These are phyloP conservation scores for Colletotrichum lini DNA, from an alignment of 2,329 filamentous ascomycete genomes.

Conservation along the genomic window DNA sequence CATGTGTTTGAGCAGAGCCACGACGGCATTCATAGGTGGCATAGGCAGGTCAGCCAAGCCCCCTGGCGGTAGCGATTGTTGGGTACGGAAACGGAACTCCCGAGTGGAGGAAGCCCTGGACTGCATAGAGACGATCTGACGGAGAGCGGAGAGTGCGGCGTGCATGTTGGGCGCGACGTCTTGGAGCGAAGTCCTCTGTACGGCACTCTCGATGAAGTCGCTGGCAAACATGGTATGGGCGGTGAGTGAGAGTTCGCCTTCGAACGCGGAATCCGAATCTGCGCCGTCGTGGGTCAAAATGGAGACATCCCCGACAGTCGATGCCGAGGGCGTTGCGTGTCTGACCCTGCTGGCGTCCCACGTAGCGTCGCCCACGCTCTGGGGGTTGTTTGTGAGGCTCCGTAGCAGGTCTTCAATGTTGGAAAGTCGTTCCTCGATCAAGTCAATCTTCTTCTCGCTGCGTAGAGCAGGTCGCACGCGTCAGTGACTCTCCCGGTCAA, in stretches of 20 bases:
- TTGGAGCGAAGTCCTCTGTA: constrained; percentile 62
- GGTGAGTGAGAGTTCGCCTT: constrained; percentile 64
- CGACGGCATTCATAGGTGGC: constrained; percentile 67
- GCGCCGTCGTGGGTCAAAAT: constrained; percentile 52
- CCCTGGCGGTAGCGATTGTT: constrained; percentile 61
- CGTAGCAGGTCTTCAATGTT: constrained; percentile 62
- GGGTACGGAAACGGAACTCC: constrained; percentile 62
- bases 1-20: constrained; percentile 63
- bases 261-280: constrained; percentile 59
- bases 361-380: constrained; percentile 31
- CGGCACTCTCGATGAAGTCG: constrained; percentile 68
- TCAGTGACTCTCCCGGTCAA: background rate
- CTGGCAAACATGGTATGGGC: constrained; percentile 68
- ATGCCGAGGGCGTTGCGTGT: constrained; percentile 44
- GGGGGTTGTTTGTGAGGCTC: constrained; percentile 51
- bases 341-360: constrained; percentile 39
- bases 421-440: constrained; percentile 60
- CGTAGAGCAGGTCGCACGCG: background rate
- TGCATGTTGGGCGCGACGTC: constrained; percentile 66
- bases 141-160: constrained; percentile 65
- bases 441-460: constrained; percentile 69
- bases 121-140: constrained; percentile 67
- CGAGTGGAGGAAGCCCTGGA: constrained; percentile 57
- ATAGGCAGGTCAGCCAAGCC: constrained; percentile 67
- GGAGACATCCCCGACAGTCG: constrained; percentile 41